Evolutionary conservation across 2,329 filamentous ascomycete species (phyloP).

Genomic region (Triangularia setosa): DNA sequence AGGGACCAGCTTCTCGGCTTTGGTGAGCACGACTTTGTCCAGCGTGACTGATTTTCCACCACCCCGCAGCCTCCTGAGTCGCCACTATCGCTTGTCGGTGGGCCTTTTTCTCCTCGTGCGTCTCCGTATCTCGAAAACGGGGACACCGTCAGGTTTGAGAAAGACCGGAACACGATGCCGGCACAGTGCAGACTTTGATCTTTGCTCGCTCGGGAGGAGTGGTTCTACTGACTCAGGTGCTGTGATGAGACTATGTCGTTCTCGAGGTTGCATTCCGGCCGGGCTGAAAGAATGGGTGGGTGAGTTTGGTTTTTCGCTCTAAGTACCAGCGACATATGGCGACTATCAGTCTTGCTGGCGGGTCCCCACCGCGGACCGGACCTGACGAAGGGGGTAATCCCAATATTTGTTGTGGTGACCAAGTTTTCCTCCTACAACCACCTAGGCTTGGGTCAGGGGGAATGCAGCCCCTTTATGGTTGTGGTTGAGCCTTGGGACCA

Average conservation of each 20-base stretch:
- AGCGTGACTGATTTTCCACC: neutral
- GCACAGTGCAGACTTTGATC: neutral
- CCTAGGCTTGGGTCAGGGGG: constrained; percentile 1
- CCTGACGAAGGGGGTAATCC: constrained; percentile 12
- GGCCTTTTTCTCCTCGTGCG: neutral
- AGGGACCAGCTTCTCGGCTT: constrained; percentile 20
- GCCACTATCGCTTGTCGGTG: neutral
- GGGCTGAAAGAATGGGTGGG: constrained; percentile 6
- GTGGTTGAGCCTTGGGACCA: neutral
- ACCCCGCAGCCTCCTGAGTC: constrained; percentile 2
- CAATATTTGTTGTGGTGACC: constrained; percentile 1
- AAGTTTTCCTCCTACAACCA: constrained; percentile 24
- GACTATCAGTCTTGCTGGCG: neutral
- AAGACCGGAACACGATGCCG: constrained; percentile 15
- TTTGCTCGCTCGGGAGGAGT: neutral
- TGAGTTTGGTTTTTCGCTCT: neutral
- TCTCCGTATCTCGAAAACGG: constrained; percentile 5
- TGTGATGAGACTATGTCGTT: neutral
- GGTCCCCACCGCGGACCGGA: neutral
- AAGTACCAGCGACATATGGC: constrained; percentile 12
- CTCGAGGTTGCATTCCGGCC: constrained; percentile 20
- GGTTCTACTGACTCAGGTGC: neutral
- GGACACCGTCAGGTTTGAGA: neutral
- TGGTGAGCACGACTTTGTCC: neutral
- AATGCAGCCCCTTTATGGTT: constrained; percentile 17